Percentiles rank a stretch among this genome's conserved stretches.
Evolutionary conservation across 1,284 basidiomycete genomes (phyloP).

Genomic region (Leccinum fuscescens): DNA sequence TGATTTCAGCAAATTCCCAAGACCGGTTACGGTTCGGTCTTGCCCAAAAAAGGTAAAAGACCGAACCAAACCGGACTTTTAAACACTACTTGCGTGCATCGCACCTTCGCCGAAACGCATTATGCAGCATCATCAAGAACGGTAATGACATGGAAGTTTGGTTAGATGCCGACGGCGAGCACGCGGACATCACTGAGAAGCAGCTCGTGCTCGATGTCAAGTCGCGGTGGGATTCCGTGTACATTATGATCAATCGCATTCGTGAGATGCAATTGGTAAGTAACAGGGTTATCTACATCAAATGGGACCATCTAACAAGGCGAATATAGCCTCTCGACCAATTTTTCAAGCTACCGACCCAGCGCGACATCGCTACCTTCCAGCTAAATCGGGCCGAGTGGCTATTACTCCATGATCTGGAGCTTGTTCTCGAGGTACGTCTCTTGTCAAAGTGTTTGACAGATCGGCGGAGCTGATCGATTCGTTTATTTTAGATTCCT

Average conservation of each 20-base stretch:
- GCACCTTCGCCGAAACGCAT: not conserved
- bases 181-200: not conserved
- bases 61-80: too few relatives aligned
- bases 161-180: not conserved
- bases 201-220: not conserved
- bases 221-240: not conserved
- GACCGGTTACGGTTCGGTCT: too few relatives aligned
- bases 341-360: not conserved
- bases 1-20: too few relatives aligned
- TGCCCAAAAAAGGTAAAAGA: too few relatives aligned
- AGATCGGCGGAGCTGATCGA: not conserved
- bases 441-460: not conserved
- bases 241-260: not conserved
- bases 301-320: not conserved
- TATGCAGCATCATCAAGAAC: not conserved
- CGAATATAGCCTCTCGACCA: not conserved
- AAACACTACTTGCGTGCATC: not conserved
- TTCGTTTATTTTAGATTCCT: not conserved
- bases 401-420: not conserved
- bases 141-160: not conserved
- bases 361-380: not conserved
- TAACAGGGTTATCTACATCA: not conserved
- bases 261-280: not conserved
- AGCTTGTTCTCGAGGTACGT: not conserved
- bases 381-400: not conserved